Conservation (phyloP, 371 early-diverging fungal genomes). For the Actinomortierella wolfii region DNA sequence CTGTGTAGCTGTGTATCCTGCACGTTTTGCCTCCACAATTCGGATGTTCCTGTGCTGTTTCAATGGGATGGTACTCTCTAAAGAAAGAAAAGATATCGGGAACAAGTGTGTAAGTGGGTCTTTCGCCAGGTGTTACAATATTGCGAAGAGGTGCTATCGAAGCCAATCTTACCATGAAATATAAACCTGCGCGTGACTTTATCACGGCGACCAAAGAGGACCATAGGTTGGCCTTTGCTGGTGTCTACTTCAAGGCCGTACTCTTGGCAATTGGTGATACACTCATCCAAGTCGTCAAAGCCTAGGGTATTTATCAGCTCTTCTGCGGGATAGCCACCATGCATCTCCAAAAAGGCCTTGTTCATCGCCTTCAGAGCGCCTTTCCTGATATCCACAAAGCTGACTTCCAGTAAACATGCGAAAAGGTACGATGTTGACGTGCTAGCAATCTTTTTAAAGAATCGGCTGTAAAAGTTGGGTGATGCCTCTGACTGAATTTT, state of each 20-base stretch:
- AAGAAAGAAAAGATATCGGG: background rate
- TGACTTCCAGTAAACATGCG: slow-evolving; percentile 76
- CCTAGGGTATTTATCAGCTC: slow-evolving; percentile 58
- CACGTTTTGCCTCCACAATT: slow-evolving; percentile 35
- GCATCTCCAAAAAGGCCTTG: slow-evolving; percentile 55
- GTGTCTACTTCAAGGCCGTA: slow-evolving; percentile 19
- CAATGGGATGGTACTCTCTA: slow-evolving; percentile 17
- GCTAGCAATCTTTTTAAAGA: slow-evolving; percentile 70
- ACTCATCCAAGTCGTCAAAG: slow-evolving; percentile 61
- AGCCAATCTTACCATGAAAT: slow-evolving; percentile 16
- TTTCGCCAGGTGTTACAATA: background rate
- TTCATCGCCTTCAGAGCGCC: slow-evolving; percentile 80
- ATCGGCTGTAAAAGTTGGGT: slow-evolving; percentile 63
- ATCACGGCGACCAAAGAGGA: slow-evolving; percentile 23
- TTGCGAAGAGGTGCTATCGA: background rate
- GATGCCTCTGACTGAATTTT: slow-evolving; percentile 60
- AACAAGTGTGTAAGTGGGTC: no score
- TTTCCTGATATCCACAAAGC: slow-evolving; percentile 75
- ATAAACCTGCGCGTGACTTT: slow-evolving; percentile 9
- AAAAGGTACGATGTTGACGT: slow-evolving; percentile 67
- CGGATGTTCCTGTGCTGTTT: slow-evolving; percentile 29
- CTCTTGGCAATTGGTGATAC: slow-evolving; percentile 26
- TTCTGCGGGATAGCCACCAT: slow-evolving; percentile 49
- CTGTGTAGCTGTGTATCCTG: slow-evolving; percentile 10
- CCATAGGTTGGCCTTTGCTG: slow-evolving; percentile 8